Base-by-base conservation (phyloP, 257 asterid species). In the Petrea volubilis region DNA sequence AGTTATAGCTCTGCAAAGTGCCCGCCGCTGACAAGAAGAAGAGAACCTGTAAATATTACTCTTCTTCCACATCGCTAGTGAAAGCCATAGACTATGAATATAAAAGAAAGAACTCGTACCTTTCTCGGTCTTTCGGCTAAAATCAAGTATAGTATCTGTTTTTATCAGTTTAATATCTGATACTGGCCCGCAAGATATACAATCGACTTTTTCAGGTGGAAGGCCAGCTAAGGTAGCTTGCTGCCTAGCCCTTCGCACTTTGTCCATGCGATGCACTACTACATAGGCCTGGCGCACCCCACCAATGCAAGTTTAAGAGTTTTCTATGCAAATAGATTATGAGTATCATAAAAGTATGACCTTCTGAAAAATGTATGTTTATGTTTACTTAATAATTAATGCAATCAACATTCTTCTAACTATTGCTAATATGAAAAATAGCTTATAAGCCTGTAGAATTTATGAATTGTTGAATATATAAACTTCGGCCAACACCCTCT, bases 91-190 rank as follows among this genome's bases (percentile, higher is more conserved):
- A 12, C 5, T 10, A 9, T 4, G 38, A 41, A 1, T 58, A 58
- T 29, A 58, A 58, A 58, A 58, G 0, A 0, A 14, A 9, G 9
- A 14, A 13, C 21, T 41, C 81, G 81, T 83, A 78, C 84, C 81
- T 86, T 83, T 81, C 91, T 83, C 89, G 86, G 87, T 89, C 91
- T 81, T 83, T 86, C 81, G 87, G 85, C 82, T 79, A 79, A 84
- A 81, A 73, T 84, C 82, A 74, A 81, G 85, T 81, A 84, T 81
- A 79, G 43, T 38, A 38, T 38, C 43, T 38, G 43, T 38, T 38
- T 12, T 38, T 38, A 38, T 38, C 43, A 38, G 43, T 38, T 38
- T 38, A 38, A 38, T 38, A 38, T 38, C 43, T 38, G 43, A 38
- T 38, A 38, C 10, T 12, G 43, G 43, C 43, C 43, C 43, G 9